Conservation (phyloP, 371 early-diverging fungal species). For the Dinochytrium kinnereticum region DNA sequence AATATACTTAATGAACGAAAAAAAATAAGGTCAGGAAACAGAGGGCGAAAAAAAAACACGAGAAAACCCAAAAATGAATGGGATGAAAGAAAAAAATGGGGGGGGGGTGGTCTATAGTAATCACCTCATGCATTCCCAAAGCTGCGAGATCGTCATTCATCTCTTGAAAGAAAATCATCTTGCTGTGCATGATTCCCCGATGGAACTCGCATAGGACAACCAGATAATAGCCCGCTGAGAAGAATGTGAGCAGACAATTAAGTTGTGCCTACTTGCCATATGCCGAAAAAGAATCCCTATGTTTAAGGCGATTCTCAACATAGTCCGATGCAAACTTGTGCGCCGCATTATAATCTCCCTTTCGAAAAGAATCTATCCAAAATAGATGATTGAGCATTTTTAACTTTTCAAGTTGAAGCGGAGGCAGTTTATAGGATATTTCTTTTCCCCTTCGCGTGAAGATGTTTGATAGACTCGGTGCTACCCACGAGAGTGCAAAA, state of each 20-base stretch:
- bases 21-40: background rate
- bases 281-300: background rate
- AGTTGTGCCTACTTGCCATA: background rate
- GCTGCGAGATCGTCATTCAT: background rate
- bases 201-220: background rate
- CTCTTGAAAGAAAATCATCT: background rate
- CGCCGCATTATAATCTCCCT: background rate
- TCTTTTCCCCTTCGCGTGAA: background rate
- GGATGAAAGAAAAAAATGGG: no score
- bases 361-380: background rate
- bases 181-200: background rate
- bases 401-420: background rate
- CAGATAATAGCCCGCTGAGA: background rate
- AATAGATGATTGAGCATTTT: conserved; percentile 1
- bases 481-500: background rate
- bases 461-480: background rate
- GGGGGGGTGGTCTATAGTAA: background rate
- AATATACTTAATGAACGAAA: background rate
- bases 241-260: background rate
- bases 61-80: background rate
- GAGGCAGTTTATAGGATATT: background rate
- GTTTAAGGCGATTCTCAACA: background rate
- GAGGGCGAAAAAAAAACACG: no score
- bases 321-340: background rate
- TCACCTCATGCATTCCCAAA: background rate